Evolutionary conservation across 371 early-diverging fungal genomes (phyloP).

Genomic region (Actinomortierella wolfii): DNA sequence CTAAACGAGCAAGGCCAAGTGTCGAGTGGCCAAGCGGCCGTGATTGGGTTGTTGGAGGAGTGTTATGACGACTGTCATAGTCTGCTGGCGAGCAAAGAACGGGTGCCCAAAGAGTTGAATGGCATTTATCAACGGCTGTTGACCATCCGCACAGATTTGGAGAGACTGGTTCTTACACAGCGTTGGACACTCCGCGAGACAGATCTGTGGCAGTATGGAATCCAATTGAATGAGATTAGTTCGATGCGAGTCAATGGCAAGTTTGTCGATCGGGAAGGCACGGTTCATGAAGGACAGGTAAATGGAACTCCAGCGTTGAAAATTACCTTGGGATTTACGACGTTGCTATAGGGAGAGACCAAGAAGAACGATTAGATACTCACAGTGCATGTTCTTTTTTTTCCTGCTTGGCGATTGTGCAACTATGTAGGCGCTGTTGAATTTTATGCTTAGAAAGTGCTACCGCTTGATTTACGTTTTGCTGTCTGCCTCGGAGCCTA

Average conservation of each 20-base stretch:
- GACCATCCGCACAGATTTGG: constrained; percentile 74
- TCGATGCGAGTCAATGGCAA: constrained; percentile 69
- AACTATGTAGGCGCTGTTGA: constrained; percentile 63
- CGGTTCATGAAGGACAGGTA: constrained; percentile 73
- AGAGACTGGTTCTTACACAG: constrained; percentile 73
- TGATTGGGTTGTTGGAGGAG: constrained; percentile 83
- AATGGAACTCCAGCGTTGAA: no score
- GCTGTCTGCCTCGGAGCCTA: constrained; percentile 80
- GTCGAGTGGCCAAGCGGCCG: constrained; percentile 82
- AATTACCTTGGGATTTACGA: no score
- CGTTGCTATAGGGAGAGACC: no score
- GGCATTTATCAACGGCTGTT: constrained; percentile 78
- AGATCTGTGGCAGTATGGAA: constrained; percentile 83
- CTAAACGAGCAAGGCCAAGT: constrained; percentile 58
- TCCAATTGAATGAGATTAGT: constrained; percentile 77
- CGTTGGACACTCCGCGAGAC: constrained; percentile 86
- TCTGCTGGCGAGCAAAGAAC: constrained; percentile 76
- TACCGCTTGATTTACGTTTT: constrained; percentile 87
- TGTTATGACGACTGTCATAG: constrained; percentile 83
- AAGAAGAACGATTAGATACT: no score
- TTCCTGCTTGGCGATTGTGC: not conserved
- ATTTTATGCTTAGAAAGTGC: constrained; percentile 87
- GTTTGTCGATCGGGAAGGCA: constrained; percentile 70
- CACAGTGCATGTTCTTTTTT: not conserved
- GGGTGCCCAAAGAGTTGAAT: constrained; percentile 65